Evolutionary conservation across 768 basidiomycete genomes (phyloP), one percentile per base, ranked within the genome.

Genomic region (Chalciporus chontae): DNA sequence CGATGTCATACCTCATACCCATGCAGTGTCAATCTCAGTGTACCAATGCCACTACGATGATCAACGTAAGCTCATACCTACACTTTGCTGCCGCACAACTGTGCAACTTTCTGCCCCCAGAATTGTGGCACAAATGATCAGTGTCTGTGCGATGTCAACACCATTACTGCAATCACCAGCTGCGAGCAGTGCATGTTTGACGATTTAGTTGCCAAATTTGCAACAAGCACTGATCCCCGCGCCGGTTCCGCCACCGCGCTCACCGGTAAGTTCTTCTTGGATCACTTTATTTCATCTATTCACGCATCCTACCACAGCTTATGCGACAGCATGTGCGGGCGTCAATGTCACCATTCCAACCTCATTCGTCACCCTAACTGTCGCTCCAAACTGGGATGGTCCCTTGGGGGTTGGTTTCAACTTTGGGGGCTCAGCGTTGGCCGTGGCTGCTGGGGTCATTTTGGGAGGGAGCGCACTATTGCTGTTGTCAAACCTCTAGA

Each of bases 131-230:
- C 52, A 9, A 54, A 79, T 53, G 65, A 76, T 29, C 51, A 54
- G 17, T 89, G 87, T 62, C 72, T 86, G 21, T 90, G 87, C 71
- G 58, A 51, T 15, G 51, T 66, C 13, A 60, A 51, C 8, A 77
- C 77, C 3, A 72, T 80, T 27, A 49, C 63, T 1, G 55, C 68
- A 1, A 65, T 90, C 48, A 66, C 72, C 2, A 43, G 58, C 29
- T 86, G 86, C 68, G 77, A 90, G 64, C 79, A 83, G 58, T 90
- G 87, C 72, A 77, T 85, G 75, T 82, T 85, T 60, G 63, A 67
- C 37, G 69, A 70, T 49, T 68, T 87, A 23, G 75, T 90, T 54
- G 58, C 60, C 8, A 66, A 68, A 31, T 83, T 83, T 60, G 61
- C 71, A 48, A 71, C 63, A 19, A 67, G 72, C 49, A 73, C 77